phyloP scores from a whole-genome alignment of 805 yeast genomes.

The Limtongozyma cylindracea region DNA sequence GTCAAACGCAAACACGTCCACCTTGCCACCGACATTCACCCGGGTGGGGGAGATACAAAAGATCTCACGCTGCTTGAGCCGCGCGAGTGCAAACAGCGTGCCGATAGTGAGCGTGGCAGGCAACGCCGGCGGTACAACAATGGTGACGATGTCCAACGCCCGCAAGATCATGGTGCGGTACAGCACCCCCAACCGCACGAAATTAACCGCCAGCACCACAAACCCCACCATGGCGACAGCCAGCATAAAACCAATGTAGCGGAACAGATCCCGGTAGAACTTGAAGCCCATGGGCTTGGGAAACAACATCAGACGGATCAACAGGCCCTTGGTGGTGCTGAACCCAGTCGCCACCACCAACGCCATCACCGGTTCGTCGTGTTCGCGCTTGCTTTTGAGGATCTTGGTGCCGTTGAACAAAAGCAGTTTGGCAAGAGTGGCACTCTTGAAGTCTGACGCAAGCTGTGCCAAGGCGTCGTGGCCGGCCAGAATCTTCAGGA shows the following conservation, averaged over 20 bases:
- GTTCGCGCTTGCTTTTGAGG: conserved; percentile 53
- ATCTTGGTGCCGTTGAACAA: conserved; percentile 78
- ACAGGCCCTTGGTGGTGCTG: conserved; percentile 84
- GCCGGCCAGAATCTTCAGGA: conserved; percentile 49
- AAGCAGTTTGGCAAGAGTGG: conserved; percentile 46
- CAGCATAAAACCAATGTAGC: conserved; percentile 89
- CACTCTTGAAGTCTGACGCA: conserved; percentile 34
- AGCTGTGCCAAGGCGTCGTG: conserved; percentile 32
- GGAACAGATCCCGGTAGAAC: conserved; percentile 84
- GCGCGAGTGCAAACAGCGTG: conserved; percentile 68
- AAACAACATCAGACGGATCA: conserved; percentile 85
- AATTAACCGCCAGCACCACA: conserved; percentile 57
- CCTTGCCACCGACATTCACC: conserved; percentile 87
- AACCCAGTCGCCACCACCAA: conserved; percentile 80
- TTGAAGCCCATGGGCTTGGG: conserved; percentile 89
- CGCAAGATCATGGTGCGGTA: conserved; percentile 51
- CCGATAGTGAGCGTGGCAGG: conserved; percentile 97
- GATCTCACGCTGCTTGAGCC: conserved; percentile 39
- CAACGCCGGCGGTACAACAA: conserved; percentile 95
- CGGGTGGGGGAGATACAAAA: conserved; percentile 89
- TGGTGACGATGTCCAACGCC: conserved; percentile 83
- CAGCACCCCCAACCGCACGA: conserved; percentile 51
- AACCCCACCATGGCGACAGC: conserved; percentile 69
- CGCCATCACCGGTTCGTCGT: conserved; percentile 62
- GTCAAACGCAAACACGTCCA: conserved; percentile 81